Conservation (phyloP, 75 land plant species). For the Cryptomeria japonica region DNA sequence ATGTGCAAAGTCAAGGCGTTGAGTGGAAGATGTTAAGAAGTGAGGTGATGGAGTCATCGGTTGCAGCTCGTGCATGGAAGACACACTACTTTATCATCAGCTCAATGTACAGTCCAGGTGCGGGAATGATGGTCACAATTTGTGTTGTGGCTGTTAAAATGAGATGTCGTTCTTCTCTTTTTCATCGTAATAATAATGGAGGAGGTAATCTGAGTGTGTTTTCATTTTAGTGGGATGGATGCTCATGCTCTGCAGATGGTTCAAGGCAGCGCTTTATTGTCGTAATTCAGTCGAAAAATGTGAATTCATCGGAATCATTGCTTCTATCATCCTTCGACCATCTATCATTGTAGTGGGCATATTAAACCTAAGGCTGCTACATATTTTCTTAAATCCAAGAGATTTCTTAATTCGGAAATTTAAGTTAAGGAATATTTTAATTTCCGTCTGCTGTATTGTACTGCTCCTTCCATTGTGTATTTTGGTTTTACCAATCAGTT, state of each 20-base stretch:
- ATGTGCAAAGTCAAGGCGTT: not conserved
- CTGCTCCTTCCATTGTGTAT: not conserved
- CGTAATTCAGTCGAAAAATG: not conserved
- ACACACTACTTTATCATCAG: not conserved
- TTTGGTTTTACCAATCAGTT: not conserved
- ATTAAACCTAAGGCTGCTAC: too few species aligned
- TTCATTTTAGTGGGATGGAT: not conserved
- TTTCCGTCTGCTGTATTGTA: not conserved
- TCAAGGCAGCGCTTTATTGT: not conserved
- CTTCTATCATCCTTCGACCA: too few species aligned
- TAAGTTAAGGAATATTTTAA: not conserved
- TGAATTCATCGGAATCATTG: too few species aligned
- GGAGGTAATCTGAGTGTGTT: too few species aligned
- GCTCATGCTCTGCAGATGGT: not conserved
- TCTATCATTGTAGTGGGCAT: too few species aligned
- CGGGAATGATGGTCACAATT: not conserved
- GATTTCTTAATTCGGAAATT: too few species aligned
- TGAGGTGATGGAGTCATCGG: not conserved
- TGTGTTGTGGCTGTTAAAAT: too few species aligned
- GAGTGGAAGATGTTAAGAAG: not conserved
- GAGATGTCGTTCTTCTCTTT: too few species aligned
- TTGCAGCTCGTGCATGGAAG: not conserved
- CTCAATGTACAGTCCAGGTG: not conserved
- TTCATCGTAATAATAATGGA: too few species aligned
- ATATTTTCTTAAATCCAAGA: too few species aligned